Conservation (phyloP, 2,329 filamentous ascomycete species). For the Diaporthe caulivora region DNA sequence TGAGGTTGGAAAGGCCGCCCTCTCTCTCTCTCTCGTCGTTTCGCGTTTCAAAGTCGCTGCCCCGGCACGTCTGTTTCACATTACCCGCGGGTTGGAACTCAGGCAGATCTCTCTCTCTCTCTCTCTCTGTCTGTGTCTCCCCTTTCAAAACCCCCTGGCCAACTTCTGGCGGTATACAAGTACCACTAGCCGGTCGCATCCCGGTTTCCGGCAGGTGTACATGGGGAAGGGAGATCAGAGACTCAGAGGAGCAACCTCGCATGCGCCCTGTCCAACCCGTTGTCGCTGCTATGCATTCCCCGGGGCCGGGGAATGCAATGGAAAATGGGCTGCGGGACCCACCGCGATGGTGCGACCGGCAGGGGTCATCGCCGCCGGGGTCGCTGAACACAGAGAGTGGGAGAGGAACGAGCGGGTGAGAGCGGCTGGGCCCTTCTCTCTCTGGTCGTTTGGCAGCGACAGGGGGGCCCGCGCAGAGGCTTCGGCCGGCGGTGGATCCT, state of each 20-base stretch:
- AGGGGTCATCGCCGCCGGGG: neutral
- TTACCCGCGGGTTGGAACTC: conserved; percentile 16
- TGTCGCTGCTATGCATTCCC: neutral
- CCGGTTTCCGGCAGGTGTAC: neutral
- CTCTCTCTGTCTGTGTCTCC: too few species aligned
- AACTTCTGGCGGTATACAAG: too few species aligned
- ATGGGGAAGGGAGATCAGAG: neutral
- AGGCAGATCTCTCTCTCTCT: neutral
- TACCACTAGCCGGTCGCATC: neutral
- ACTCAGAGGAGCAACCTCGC: neutral
- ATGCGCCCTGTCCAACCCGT: neutral
- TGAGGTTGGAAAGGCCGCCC: neutral
- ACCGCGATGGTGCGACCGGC: conserved; percentile 13
- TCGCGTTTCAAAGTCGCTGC: conserved; percentile 17
- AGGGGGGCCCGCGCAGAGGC: conserved; percentile 14
- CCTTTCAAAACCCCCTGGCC: too few species aligned
- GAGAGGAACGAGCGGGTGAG: neutral
- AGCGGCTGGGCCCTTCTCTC: conserved; percentile 13
- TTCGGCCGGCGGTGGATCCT: conserved; percentile 25
- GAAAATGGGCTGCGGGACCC: neutral
- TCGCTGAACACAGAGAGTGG: neutral
- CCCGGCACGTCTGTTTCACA: conserved; percentile 25
- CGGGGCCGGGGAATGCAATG: neutral
- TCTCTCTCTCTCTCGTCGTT: neutral
- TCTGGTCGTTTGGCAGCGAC: neutral